Evolutionary conservation across 1,284 basidiomycete species (phyloP).

Genomic region (Marasmius fiardii): DNA sequence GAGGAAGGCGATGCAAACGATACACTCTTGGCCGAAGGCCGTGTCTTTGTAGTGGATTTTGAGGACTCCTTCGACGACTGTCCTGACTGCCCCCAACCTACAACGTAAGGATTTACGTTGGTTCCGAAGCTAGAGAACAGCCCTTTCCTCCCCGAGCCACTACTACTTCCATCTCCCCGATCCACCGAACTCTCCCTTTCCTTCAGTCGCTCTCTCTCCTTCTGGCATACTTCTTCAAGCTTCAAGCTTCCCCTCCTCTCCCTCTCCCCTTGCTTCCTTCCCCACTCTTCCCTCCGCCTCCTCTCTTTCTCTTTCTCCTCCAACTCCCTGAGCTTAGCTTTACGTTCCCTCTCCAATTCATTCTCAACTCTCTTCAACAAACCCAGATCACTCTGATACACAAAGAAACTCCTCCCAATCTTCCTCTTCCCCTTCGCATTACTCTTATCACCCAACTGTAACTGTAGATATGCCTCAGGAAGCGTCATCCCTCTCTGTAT

Average conservation of each 20-base stretch:
- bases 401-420: slow-evolving; percentile 84
- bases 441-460: slow-evolving; percentile 52
- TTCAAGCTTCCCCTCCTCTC: slow-evolving; percentile 6
- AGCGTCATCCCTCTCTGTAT: slow-evolving; percentile 51
- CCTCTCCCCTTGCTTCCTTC: slow-evolving; percentile 21
- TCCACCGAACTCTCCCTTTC: not conserved
- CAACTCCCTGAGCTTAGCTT: slow-evolving; percentile 28
- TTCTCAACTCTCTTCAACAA: slow-evolving; percentile 76
- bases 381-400: slow-evolving; percentile 81
- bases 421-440: slow-evolving; percentile 14
- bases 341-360: slow-evolving; percentile 45
- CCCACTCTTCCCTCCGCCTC: slow-evolving; percentile 21
- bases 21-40: slow-evolving; percentile 47
- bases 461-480: slow-evolving; percentile 87
- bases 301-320: slow-evolving; percentile 23
- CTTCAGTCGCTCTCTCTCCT: not conserved
- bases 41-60: slow-evolving; percentile 4
- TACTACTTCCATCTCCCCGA: not conserved
- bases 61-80: not conserved
- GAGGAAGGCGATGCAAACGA: slow-evolving; percentile 39
- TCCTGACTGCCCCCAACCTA: not conserved
- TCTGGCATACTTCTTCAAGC: not conserved
- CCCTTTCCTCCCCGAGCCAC: not conserved
- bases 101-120: slow-evolving; percentile 2
- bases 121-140: slow-evolving; percentile 4